Evolutionary conservation across 768 basidiomycete species (phyloP).

Genomic region (Termitomyces sp.): DNA sequence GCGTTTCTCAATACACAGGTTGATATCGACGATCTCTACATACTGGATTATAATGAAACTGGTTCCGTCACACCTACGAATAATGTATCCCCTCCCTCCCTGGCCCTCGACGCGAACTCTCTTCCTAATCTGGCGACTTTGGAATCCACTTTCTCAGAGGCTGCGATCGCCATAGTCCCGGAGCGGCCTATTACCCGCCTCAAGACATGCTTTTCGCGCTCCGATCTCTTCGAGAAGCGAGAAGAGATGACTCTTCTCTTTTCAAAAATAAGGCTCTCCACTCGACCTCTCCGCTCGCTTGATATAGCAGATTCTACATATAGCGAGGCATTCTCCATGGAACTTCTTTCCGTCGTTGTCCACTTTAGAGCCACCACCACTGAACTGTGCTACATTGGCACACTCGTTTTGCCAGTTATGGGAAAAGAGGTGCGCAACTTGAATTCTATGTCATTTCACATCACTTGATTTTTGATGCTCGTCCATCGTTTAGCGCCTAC

Average conservation of each 20-base stretch:
- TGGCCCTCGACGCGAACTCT: slow-evolving; percentile 22
- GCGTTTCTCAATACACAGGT: slow-evolving; percentile 45
- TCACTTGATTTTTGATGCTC: slow-evolving; percentile 4
- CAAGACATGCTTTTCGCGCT: slow-evolving; percentile 64
- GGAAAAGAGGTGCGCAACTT: slow-evolving; percentile 42
- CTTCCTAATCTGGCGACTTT: slow-evolving; percentile 48
- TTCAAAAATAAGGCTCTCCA: slow-evolving; percentile 39
- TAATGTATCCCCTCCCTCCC: slow-evolving; percentile 18
- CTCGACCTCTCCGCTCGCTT: slow-evolving; percentile 40
- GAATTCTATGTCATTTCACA: slow-evolving; percentile 3
- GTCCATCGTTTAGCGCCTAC: slow-evolving; percentile 40
- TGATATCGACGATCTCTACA: slow-evolving; percentile 43
- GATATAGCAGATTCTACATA: slow-evolving; percentile 63
- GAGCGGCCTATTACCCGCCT: slow-evolving; percentile 54
- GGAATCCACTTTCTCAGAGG: slow-evolving; percentile 67
- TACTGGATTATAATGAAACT: slow-evolving; percentile 37
- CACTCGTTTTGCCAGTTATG: slow-evolving; percentile 55
- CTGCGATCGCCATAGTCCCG: slow-evolving; percentile 51
- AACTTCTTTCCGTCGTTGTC: slow-evolving; percentile 41
- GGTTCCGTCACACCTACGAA: slow-evolving; percentile 12
- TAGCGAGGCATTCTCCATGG: slow-evolving; percentile 46
- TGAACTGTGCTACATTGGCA: slow-evolving; percentile 56
- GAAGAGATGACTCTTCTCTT: slow-evolving; percentile 46
- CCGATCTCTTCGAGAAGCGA: slow-evolving; percentile 42
- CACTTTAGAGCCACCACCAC: slow-evolving; percentile 24